phyloP scores from a whole-genome alignment of 2,329 filamentous ascomycete species.

The Teratosphaeriaceae sp. region DNA sequence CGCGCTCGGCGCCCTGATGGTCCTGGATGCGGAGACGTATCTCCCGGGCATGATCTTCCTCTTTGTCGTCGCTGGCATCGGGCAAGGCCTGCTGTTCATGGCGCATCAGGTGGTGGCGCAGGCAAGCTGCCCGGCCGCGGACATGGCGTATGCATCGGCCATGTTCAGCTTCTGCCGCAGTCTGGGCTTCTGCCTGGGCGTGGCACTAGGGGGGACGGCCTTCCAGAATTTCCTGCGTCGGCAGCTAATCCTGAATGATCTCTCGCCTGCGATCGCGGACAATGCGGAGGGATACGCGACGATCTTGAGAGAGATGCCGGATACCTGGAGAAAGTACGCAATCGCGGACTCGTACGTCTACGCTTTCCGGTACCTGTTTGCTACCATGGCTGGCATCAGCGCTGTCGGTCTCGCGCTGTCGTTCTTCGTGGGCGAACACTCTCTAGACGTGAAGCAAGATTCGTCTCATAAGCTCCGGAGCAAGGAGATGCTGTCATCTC shows the following conservation, averaged over 20 bases:
- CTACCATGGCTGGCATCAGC: conserved; percentile 18
- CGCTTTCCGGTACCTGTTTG: conserved; percentile 19
- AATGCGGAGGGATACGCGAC: conserved; percentile 18
- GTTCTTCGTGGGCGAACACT: conserved; percentile 7
- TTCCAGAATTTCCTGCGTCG: conserved; percentile 31
- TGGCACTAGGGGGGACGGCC: conserved; percentile 38
- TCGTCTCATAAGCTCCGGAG: not conserved
- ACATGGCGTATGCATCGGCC: conserved; percentile 34
- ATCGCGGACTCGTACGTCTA: conserved; percentile 14
- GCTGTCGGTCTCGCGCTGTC: conserved; percentile 16
- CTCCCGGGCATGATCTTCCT: conserved; percentile 37
- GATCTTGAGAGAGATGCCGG: conserved; percentile 13
- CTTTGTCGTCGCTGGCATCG: conserved; percentile 36
- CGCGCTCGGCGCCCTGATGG: conserved; percentile 36
- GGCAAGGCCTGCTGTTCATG: conserved; percentile 38
- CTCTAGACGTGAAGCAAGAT: conserved; percentile 8
- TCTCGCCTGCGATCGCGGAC: conserved; percentile 13
- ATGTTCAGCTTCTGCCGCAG: conserved; percentile 43
- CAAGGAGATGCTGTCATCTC: not conserved
- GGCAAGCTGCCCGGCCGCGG: conserved; percentile 25
- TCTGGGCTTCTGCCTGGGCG: conserved; percentile 44
- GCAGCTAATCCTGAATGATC: conserved; percentile 6
- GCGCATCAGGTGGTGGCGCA: conserved; percentile 40
- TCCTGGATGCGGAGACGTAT: conserved; percentile 33
- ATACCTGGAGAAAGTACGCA: conserved; percentile 6